Evolutionary conservation across 2,329 filamentous ascomycete genomes (phyloP).

Genomic region (Diaporthe nobilis): DNA sequence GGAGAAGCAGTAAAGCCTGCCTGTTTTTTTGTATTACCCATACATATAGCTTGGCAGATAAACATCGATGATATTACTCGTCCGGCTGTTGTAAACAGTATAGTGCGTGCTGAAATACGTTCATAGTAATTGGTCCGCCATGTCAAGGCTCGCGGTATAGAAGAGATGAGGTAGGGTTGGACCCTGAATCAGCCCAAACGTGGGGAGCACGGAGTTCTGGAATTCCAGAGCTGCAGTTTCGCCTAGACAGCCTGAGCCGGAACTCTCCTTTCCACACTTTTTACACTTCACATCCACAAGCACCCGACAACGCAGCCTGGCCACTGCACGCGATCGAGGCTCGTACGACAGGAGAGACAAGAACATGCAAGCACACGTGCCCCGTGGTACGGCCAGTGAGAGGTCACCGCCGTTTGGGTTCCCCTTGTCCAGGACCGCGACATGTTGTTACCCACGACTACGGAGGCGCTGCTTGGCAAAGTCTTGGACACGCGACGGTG

Average conservation of each 20-base stretch:
- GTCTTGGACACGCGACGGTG: slow-evolving; percentile 29
- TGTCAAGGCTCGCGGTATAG: background rate
- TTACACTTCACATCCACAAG: slow-evolving; percentile 22
- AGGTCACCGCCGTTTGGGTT: slow-evolving; percentile 17
- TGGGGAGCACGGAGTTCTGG: background rate
- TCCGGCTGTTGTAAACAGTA: background rate
- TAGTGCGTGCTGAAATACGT: background rate
- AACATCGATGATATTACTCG: background rate
- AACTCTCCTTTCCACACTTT: slow-evolving; percentile 33
- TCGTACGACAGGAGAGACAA: slow-evolving; percentile 23
- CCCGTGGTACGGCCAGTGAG: background rate
- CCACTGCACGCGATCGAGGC: background rate
- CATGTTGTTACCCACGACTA: slow-evolving; percentile 14
- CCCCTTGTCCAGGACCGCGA: background rate
- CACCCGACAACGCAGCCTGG: background rate
- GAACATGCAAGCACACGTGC: slow-evolving; percentile 9
- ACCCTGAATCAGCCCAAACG: background rate
- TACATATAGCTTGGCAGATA: background rate
- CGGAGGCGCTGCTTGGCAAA: slow-evolving; percentile 34
- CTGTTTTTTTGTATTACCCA: background rate
- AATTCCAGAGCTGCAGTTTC: background rate
- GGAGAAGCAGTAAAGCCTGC: background rate
- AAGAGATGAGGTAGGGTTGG: background rate
- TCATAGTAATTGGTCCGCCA: background rate
- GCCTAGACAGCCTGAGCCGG: background rate